Evolutionary conservation across 768 basidiomycete species (phyloP), one percentile per base, ranked within the genome.

Genomic region (Calocybe indica): DNA sequence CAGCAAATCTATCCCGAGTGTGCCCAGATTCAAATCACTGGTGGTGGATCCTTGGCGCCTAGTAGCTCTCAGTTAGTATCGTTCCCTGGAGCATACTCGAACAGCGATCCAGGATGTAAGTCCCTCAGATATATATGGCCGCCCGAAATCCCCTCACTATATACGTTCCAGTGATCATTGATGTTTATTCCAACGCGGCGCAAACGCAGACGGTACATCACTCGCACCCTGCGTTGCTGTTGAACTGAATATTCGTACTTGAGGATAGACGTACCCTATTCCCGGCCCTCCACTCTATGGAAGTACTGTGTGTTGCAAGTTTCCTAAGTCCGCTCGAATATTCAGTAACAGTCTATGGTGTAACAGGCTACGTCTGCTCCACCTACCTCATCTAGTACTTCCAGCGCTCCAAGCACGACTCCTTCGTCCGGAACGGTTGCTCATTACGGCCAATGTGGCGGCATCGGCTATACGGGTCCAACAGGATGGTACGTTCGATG

Each of bases 1-100:
- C 60, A 80, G 62, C 80, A 88, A 74, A 79, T 87, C 62, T 88
- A 88, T 57, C 82, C 84, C 1, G 79, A 83, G 56, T 74, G 73
- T 45, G 73, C 73, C 10, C 73, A 75, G 52, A 60, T 74, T 15
- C 48, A 54, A 30, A 72, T 75, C 48, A 69, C 67, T 15, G 68
- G 67, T 30, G 70, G 72, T 30, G 74, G 74, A 6, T 63, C 52
- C 45, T 52, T 63, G 7, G 66, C 67, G 1, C 74, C 74, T 1
- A 68, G 69, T 2, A 46, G 65, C 14, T 64, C 62, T 31, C 67
- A 80, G 51, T 75, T 77, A 38, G 73, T 76, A 22, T 59, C 63
- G 6, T 73, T 74, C 67, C 74, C 74, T n/a, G 74, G 72, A 14
- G 74, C 57, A 2, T 76, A 76, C 58, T 67, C 62, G 33, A 64